phyloP scores from a whole-genome alignment of 2,329 filamentous ascomycete species.

The Cladosporium sp. region DNA sequence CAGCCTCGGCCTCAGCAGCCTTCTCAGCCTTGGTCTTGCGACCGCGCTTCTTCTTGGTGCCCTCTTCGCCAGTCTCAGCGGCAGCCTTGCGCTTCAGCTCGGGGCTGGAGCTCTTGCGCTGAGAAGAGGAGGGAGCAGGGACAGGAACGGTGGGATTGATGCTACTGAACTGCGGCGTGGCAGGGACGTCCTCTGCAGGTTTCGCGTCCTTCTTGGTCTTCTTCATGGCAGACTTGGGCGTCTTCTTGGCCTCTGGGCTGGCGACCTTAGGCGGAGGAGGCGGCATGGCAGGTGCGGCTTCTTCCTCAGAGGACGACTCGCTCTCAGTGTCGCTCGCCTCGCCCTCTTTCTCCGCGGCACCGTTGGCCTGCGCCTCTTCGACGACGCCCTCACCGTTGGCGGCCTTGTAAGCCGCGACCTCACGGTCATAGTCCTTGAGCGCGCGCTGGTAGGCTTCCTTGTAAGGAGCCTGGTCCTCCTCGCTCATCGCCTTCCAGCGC shows the following conservation, averaged over 20 bases:
- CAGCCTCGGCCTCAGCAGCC: constrained; percentile 14
- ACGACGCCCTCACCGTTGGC: constrained; percentile 35
- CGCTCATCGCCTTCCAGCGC: constrained; percentile 74
- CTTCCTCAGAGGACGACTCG: constrained; percentile 29
- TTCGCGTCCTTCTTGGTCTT: constrained; percentile 23
- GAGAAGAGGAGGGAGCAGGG: constrained; percentile 12
- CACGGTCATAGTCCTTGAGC: constrained; percentile 50
- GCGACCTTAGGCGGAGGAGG: constrained; percentile 25
- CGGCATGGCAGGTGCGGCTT: constrained; percentile 28
- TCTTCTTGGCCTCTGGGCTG: constrained; percentile 20
- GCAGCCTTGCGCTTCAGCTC: constrained; percentile 27
- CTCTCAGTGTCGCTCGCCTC: constrained; percentile 14
- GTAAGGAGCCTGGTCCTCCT: constrained; percentile 65
- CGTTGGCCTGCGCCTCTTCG: constrained; percentile 34
- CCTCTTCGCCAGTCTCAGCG: constrained; percentile 15
- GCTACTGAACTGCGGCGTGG: constrained; percentile 19
- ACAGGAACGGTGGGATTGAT: constrained; percentile 17
- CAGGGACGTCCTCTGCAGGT: constrained; percentile 16
- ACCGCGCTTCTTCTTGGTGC: constrained; percentile 30
- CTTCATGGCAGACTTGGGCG: constrained; percentile 30
- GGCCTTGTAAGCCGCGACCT: constrained; percentile 52
- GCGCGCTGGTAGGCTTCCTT: constrained; percentile 53
- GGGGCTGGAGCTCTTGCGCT: constrained; percentile 16
- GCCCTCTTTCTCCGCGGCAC: constrained; percentile 17
- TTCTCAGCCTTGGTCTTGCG: constrained; percentile 28